phyloP scores from a whole-genome alignment of 2,329 filamentous ascomycete species.

The Pyricularia sp. region DNA sequence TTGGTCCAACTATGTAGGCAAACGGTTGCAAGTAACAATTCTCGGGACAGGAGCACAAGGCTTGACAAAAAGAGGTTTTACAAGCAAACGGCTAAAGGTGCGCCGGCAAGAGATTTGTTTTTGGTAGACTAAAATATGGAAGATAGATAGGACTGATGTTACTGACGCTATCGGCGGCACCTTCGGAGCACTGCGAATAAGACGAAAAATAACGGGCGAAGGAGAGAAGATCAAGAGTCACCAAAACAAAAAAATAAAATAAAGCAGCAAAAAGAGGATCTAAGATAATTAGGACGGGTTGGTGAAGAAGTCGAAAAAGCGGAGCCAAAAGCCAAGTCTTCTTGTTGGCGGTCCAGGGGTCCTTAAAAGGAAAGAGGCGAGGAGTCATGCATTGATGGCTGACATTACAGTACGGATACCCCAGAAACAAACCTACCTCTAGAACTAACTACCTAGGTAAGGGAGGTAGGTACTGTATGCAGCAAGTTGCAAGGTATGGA shows the following conservation, averaged over 20 bases:
- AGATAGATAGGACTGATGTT: background rate
- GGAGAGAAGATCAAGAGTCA: too few relatives aligned
- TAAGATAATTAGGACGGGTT: background rate
- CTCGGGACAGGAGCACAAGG: background rate
- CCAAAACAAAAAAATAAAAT: background rate
- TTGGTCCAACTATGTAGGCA: background rate
- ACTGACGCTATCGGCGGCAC: background rate
- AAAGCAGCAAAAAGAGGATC: background rate
- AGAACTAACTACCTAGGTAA: background rate
- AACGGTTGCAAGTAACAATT: background rate
- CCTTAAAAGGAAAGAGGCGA: background rate
- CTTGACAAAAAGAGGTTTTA: background rate
- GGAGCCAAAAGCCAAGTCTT: background rate
- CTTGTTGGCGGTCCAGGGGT: background rate
- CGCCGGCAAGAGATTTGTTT: background rate
- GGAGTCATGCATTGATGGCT: background rate
- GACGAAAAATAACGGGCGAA: background rate
- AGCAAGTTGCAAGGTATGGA: too few relatives aligned
- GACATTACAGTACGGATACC: background rate
- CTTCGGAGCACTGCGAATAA: background rate
- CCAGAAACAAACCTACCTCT: background rate
- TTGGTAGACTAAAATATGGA: background rate
- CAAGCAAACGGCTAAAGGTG: background rate
- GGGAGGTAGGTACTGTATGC: too few relatives aligned
- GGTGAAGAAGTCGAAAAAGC: background rate